Percentiles rank a stretch among this genome's conserved stretches.
Conservation (phyloP, 176 grass and related monocot genomes). For the Dactylis glomerata region DNA sequence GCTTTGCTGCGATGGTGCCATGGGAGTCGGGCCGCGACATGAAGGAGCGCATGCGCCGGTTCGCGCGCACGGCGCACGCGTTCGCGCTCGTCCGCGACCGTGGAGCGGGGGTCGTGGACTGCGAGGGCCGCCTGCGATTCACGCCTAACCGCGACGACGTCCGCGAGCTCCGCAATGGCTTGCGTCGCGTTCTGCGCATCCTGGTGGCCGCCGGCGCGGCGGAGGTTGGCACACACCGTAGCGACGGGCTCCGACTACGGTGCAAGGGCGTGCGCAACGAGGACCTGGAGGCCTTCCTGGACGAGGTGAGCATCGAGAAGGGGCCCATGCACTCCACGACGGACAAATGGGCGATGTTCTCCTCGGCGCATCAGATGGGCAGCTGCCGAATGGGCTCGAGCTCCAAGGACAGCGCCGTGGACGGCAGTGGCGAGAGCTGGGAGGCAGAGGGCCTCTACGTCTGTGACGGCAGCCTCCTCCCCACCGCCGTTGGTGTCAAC, state of each 20-base stretch:
- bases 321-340: slow-evolving; percentile 46
- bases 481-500: slow-evolving; percentile 71
- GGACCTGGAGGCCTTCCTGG: slow-evolving; percentile 64
- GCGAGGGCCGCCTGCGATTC: slow-evolving; percentile 45
- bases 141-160: slow-evolving; percentile 35
- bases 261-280: slow-evolving; percentile 58
- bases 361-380: slow-evolving; percentile 85
- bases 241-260: slow-evolving; percentile 53
- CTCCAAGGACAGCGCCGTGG: slow-evolving; percentile 51
- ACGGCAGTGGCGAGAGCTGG: slow-evolving; percentile 69
- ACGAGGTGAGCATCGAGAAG: slow-evolving; percentile 45
- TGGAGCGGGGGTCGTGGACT: slow-evolving; percentile 49
- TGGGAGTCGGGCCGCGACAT: slow-evolving; percentile 70
- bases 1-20: slow-evolving; percentile 51
- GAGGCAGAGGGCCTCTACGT: slow-evolving; percentile 77
- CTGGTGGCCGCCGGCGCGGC: slow-evolving; percentile 68
- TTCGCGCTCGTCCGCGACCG: slow-evolving; percentile 68
- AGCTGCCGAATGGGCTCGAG: slow-evolving; percentile 75
- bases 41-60: slow-evolving; percentile 78
- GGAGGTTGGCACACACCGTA: slow-evolving; percentile 80
- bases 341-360: slow-evolving; percentile 39
- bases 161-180: slow-evolving; percentile 52
- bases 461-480: slow-evolving; percentile 73
- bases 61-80: slow-evolving; percentile 56
- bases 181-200: slow-evolving; percentile 51